These are phyloP conservation scores for Eutrema heterophyllum DNA, from an alignment of 345 rosid genomes.

Conservation along the genomic window DNA sequence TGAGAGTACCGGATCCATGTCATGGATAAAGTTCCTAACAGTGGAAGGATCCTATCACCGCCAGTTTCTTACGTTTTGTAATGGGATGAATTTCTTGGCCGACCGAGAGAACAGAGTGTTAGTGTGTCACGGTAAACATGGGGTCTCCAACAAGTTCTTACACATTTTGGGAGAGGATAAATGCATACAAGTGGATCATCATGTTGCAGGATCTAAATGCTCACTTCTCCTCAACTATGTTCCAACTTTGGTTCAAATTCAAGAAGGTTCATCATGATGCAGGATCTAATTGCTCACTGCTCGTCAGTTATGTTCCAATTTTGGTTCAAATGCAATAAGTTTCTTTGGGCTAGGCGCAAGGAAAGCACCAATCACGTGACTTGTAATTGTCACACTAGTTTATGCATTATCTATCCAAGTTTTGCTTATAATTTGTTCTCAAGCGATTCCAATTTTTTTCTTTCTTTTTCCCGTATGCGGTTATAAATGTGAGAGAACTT, in stretches of 20 bases:
- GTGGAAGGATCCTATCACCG: too few species aligned
- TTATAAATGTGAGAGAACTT: too few species aligned
- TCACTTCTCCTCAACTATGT: neutral
- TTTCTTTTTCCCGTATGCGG: too few species aligned
- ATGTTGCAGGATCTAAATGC: neutral
- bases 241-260: constrained; percentile 5
- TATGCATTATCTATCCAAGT: neutral
- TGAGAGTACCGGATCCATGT: neutral
- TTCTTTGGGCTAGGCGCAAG: neutral
- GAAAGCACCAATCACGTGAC: neutral
- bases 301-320: too few species aligned
- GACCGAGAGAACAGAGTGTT: neutral
- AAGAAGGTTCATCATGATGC: neutral
- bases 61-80: neutral
- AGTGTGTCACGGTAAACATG: neutral
- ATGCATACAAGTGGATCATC: neutral
- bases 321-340: too few species aligned
- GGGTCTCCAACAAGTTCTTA: neutral
- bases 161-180: neutral
- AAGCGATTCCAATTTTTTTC: too few species aligned
- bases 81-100: neutral
- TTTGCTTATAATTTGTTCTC: too few species aligned
- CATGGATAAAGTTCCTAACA: neutral
- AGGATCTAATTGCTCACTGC: too few species aligned
- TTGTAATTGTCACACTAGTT: neutral